A percentile compares a stretch with the other conserved stretches of the same genome.
These are phyloP conservation scores for Piedraia hortae DNA, from an alignment of 2,329 filamentous ascomycete species.

Conservation along the genomic window DNA sequence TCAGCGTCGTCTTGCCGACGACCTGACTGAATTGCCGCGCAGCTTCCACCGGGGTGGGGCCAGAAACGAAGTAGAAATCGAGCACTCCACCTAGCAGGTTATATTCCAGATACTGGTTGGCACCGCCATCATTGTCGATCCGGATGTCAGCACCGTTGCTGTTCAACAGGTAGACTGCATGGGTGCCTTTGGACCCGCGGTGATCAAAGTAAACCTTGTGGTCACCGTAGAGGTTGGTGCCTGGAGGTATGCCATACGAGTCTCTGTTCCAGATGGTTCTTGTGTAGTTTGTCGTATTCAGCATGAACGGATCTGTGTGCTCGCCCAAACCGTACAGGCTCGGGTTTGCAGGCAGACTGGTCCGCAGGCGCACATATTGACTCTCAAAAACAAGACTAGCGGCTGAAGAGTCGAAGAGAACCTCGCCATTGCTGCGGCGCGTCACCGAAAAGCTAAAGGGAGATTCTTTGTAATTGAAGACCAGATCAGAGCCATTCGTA, in stretches of 20 bases:
- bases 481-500: constrained; percentile 19
- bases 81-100: constrained; percentile 51
- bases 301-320: constrained; percentile 32
- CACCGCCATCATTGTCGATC: constrained; percentile 32
- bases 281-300: constrained; percentile 21
- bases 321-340: constrained; percentile 58
- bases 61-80: constrained; percentile 30
- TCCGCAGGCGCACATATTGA: constrained; percentile 49
- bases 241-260: constrained; percentile 29
- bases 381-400: constrained; percentile 44
- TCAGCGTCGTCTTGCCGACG: constrained; percentile 21
- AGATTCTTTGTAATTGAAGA: constrained; percentile 23
- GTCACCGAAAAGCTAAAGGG: constrained; percentile 43
- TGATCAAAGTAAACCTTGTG: constrained; percentile 43
- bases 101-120: constrained; percentile 44
- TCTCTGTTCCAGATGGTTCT: constrained; percentile 37
- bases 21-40: constrained; percentile 24
- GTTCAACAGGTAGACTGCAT: constrained; percentile 41
- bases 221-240: constrained; percentile 11
- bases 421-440: constrained; percentile 27
- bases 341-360: constrained; percentile 37
- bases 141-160: constrained; percentile 52
- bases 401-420: constrained; percentile 42
- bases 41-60: constrained; percentile 19
- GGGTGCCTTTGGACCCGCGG: constrained; percentile 27